Evolutionary conservation across 1,284 basidiomycete genomes (phyloP), one percentile per base, ranked within the genome.

Genomic region (Singerocomus rubriflavus): DNA sequence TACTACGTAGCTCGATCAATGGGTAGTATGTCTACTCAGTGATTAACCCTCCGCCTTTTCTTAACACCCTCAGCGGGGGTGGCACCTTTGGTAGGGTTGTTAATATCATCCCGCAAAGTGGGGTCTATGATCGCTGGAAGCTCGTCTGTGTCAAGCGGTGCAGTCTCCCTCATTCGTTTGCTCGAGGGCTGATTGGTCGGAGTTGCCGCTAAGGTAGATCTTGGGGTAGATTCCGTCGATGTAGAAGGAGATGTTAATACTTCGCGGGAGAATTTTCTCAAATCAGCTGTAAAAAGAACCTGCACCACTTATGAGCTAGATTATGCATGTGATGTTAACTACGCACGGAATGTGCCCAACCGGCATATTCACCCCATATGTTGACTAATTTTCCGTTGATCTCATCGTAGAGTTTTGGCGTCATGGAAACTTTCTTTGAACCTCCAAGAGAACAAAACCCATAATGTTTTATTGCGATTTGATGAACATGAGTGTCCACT

Each of bases 401-500:
- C 57, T 86, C 84, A 12, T 87, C 84, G 63, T 95, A 94, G 11
- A 93, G 65, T 54, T 81, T 85, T 2, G 87, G 84, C 0, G 84
- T 86, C 83, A 95, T 89, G 17, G 76, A 55, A 10, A 60, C 59
- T 55, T 76, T 85, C 62, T 85, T 90, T n/a, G 71, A 69, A 26
- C 70, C 73, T n/a, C 65, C 64, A 5, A 69, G 68, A 12, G 73
- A 71, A 51, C 82, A 84, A 47, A 94, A 71, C 0, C 82, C 80
- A 54, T 96, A 95, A 64, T 94, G 79, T 57, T 91, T 91, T 14
- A 82, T 73, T 6, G 91, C 93, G 53, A 96, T 93, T 60, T 93
- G 87, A 57, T 88, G 77, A 13, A 97, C 88, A 64, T 97, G 94
- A 0, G 93, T 96, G 64, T 98, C 94, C 42, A 97, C 89, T 3